Evolutionary conservation across 2,329 filamentous ascomycete genomes (phyloP), one percentile per base, ranked within the genome.

Genomic region (Neophaeococcomyces aloes): DNA sequence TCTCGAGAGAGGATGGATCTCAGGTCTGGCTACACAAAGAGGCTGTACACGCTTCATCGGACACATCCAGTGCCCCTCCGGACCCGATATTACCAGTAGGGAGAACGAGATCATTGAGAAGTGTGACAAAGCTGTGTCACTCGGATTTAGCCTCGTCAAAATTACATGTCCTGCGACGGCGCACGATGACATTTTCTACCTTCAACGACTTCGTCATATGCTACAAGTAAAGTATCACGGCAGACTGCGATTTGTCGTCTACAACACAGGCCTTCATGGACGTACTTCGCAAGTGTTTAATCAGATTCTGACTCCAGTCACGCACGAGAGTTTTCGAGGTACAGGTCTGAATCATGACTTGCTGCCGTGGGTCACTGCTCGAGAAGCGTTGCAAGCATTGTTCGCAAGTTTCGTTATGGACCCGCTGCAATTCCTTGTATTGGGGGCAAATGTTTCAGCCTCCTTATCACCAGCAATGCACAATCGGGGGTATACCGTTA

Each of bases 211-310:
- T 15, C 54, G 53, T 3, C 60, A 63, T 40, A 60, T 59, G 31
- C 55, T 67, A 29, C 55, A 57, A 27, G 52, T 58, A 1, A 42
- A 61, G 4, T 51, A 59, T 1, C 59, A 57, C 11, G 45, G 55
- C 6, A 58, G 59, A 38, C 53, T 58, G 2, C 59, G 61, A 2
- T 48, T 65, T 13, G 66, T 65, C 25, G 62, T 63, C 13, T 67
- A 64, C 50, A 66, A 66, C 29, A 50, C 63, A 10, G 63, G 64
- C 7, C 53, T 54, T 6, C 52, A 66, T 13, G 65, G 65, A 30
- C 62, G 64, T 13, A 67, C 63, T 8, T 66, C 65, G n/a, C 65
- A 67, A 46, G 57, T 67, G 1, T 64, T 66, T 47, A 67, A 67
- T 46, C 57, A 58, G 3, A 61, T 59, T 11, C 50, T 67, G 37